A percentile compares a stretch with the other conserved stretches of the same genome.
phyloP scores from a whole-genome alignment of 108 stramenopile species.

The Nannochloropsis granulata region DNA sequence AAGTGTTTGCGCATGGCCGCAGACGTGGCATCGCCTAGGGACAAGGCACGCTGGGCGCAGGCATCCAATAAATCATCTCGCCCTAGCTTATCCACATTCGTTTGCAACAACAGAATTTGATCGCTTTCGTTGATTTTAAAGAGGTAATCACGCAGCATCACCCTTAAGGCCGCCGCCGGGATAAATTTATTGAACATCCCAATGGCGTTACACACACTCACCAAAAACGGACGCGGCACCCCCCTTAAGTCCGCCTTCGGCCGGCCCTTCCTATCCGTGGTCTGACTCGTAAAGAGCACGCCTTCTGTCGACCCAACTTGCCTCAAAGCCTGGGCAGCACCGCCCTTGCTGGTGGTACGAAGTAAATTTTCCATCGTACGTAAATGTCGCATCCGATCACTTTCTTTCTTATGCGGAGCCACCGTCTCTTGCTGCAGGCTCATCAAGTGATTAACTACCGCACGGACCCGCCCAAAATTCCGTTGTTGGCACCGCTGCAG shows the following conservation, averaged over 20 bases:
- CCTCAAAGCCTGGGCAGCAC: neutral
- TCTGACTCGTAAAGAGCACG: neutral
- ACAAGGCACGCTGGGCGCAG: neutral
- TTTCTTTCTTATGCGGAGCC: neutral
- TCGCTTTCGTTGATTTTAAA: neutral
- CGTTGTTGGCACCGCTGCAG: neutral
- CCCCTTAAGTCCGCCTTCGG: neutral
- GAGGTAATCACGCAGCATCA: neutral
- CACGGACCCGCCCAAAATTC: neutral
- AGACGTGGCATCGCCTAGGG: neutral
- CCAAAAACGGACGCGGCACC: neutral
- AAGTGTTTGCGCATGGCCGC: neutral
- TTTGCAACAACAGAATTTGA: neutral
- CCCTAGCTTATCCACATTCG: neutral
- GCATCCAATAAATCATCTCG: neutral
- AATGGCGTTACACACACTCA: neutral
- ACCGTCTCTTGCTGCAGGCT: neutral
- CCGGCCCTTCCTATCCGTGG: neutral
- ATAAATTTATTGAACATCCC: neutral
- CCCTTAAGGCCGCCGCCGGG: neutral
- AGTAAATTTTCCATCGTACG: neutral
- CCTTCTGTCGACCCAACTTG: neutral
- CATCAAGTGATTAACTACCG: neutral
- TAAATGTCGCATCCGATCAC: neutral
- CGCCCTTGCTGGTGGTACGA: neutral